Percentiles rank a stretch among this genome's conserved stretches.
These are phyloP conservation scores for Stagonosporopsis chrysanthemi DNA, from an alignment of 2,329 filamentous ascomycete species.

Conservation along the genomic window DNA sequence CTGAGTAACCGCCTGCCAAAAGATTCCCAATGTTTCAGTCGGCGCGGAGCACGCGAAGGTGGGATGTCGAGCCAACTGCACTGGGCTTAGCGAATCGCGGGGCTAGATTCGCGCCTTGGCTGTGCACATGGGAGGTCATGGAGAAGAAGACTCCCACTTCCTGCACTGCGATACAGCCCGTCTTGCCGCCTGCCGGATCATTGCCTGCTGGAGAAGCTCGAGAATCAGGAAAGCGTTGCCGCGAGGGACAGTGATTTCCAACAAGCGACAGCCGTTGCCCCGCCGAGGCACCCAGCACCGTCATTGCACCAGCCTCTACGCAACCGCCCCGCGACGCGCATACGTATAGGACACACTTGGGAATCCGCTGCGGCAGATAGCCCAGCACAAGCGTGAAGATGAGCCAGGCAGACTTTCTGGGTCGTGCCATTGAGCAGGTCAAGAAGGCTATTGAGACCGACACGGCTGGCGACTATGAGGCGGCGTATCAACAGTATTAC, in stretches of 20 bases:
- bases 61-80: slow-evolving; percentile 32
- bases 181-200: not conserved
- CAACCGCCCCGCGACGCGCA: slow-evolving; percentile 21
- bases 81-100: slow-evolving; percentile 34
- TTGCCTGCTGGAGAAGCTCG: not conserved
- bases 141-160: slow-evolving; percentile 2
- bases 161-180: slow-evolving; percentile 5
- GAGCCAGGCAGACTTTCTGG: slow-evolving; percentile 97
- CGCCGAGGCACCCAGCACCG: slow-evolving; percentile 19
- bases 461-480: slow-evolving; percentile 94
- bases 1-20: slow-evolving; percentile 35
- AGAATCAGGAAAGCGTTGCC: not conserved
- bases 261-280: slow-evolving; percentile 1
- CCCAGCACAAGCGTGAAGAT: slow-evolving; percentile 60
- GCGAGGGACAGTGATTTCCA: not conserved
- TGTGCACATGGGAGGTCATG: slow-evolving; percentile 9
- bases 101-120: slow-evolving; percentile 22
- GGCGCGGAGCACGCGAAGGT: slow-evolving; percentile 31
- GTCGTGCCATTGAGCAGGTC: slow-evolving; percentile 93
- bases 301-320: slow-evolving; percentile 16
- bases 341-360: slow-evolving; percentile 1
- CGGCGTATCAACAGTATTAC: slow-evolving; percentile 96
- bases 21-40: slow-evolving; percentile 21
- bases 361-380: slow-evolving; percentile 10
- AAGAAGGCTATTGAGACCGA: slow-evolving; percentile 98